These are phyloP conservation scores for Penicillium goetzii DNA, from an alignment of 495 filamentous ascomycete genomes.

Conservation along the genomic window DNA sequence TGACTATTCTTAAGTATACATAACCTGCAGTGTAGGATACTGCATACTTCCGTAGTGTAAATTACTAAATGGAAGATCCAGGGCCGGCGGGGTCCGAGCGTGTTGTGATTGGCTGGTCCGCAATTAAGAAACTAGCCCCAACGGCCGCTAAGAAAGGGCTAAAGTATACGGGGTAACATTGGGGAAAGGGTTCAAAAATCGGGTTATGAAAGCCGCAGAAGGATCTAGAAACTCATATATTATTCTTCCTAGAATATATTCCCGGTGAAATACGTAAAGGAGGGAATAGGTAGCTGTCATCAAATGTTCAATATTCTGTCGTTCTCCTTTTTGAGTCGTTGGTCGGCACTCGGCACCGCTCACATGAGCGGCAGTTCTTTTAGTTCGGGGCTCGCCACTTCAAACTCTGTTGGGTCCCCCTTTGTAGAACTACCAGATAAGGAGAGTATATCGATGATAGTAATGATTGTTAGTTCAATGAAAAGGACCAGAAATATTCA, in stretches of 20 bases:
- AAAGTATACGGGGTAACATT: not conserved
- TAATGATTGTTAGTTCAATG: not conserved
- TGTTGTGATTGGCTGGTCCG: conserved; percentile 14
- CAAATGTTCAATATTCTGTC: not conserved
- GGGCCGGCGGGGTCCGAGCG: conserved; percentile 1
- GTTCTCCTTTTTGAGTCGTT: not conserved
- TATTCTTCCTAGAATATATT: not conserved
- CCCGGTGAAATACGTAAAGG: too few relatives aligned
- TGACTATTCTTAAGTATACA: not conserved
- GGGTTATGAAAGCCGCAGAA: too few relatives aligned
- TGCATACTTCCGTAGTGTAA: not conserved
- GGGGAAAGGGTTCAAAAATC: not conserved
- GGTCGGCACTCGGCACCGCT: conserved; percentile 5
- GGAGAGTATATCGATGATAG: not conserved
- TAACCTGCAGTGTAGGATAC: not conserved
- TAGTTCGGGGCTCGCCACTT: not conserved
- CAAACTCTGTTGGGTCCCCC: not conserved
- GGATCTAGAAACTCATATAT: too few relatives aligned
- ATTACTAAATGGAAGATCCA: too few relatives aligned
- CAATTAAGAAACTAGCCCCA: conserved; percentile 21
- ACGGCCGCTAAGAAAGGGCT: conserved; percentile 6
- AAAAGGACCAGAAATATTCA: not conserved
- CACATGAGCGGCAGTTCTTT: not conserved
- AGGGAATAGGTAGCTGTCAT: too few relatives aligned
- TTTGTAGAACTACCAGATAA: not conserved